Evolutionary conservation across 2,329 filamentous ascomycete species (phyloP), one percentile per base, ranked within the genome.

Genomic region (Cladosporium sp.): DNA sequence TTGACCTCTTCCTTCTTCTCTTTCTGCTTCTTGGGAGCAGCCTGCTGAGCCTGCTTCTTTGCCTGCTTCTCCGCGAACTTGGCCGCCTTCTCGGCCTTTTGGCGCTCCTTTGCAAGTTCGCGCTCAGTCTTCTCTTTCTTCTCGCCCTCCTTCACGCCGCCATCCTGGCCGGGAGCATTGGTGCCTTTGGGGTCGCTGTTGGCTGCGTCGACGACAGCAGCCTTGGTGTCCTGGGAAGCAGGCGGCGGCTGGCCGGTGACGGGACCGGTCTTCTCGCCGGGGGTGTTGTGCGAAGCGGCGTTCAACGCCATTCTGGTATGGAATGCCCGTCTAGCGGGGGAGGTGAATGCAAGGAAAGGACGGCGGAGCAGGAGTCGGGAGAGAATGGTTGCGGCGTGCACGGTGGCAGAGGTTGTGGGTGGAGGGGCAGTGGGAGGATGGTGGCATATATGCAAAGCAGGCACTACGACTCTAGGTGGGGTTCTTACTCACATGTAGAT

Each of bases 41-140:
- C 70, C 53, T 75, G 70, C 12, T 79, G 75, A 18, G 80, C 80
- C 19, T 70, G 66, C 70, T 85, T 83, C 71, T 92, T 95, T 54
- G 88, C 88, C 65, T 86, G 77, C 72, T 93, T 93, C 70, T 80
- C 78, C 19, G 75, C 78, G 61, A 83, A 81, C 64, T 84, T 84
- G 59, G 80, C 78, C 40, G 76, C 70, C 64, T 84, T 84, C 59
- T 95, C 90, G 19, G 88, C 89, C 75, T 93, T 95, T 69, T 88
- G 89, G 56, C 85, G 82, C 66, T 92, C 87, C 71, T 85, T 89
- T 68, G 89, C 87, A 54, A 88, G 72, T 69, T 88, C 83, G 74
- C 85, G 85, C 67, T 84, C 84, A 17, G 74, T 80, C 73, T 88
- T 88, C 61, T 81, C 76, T 69, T 86, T 86, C 69, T 78, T 73